Evolutionary conservation across 139 green algal genomes (phyloP), one percentile per base, ranked within the genome.

Genomic region (Chlamydomonas sphaeroides): DNA sequence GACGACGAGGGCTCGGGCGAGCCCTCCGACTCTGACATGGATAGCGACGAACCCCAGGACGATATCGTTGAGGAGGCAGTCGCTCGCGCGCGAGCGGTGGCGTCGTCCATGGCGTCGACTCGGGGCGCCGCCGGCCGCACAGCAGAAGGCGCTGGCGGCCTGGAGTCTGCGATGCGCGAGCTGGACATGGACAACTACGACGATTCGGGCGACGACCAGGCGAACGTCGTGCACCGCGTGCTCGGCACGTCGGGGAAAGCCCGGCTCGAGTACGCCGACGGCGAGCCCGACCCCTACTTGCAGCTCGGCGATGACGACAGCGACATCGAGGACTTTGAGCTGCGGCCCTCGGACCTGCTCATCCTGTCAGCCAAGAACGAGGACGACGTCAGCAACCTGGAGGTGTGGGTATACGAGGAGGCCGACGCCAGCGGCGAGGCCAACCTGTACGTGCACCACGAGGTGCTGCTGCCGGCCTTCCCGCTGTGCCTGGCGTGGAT

Each of bases 131-230:
- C n/a, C 75, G 38, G 68, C 79, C 62, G 75, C 65, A 59, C 48
- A n/a, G 33, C 57, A 1, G 23, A 74, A 23, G 74, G 77, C 6
- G 65, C 74, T 18, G 65, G 36, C 17, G 32, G 67, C 20, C 25
- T 89, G 0, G 86, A 89, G 32, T 45, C 69, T 10, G 89, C 86
- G 2, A 68, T 99, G 79, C 92, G 89, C 14, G 95, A 98, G 87
- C 90, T 99, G 18, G 92, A 99, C 84, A 99, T 99, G 97, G 97
- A 99, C 30, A 71, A 95, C 65, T 99, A 99, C 65, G 95, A 98
- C 77, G 89, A 96, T 53, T 91, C 95, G 1, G 94, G 94, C 28
- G 95, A 95, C 48, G 92, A 88, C 7, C 70, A 90, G 21, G 78
- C 87, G 4, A 87, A 87, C 65, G 68, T 90, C 28, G 39, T 89